Base-by-base conservation (phyloP, 75 land plant species). In the Picea sitchensis region DNA sequence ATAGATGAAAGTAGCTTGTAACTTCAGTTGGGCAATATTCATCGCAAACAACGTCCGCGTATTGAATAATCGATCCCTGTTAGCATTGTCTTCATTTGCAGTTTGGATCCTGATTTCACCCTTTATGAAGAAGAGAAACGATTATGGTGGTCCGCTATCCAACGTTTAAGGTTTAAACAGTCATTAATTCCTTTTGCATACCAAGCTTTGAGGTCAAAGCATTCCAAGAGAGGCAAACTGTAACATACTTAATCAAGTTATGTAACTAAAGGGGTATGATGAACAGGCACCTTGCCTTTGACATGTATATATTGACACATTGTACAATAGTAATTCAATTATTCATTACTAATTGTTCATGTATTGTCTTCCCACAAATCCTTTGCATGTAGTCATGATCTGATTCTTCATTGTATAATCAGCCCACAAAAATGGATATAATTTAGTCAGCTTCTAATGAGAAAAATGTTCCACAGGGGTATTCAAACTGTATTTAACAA, bases 81-180 rank as follows among this genome's bases (percentile, higher is more conserved):
- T 71, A 47, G 23, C 20, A 71, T 41, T n/a, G 54, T 44, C 2
- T 34, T 67, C 3, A 12, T 71, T 21, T 71, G 56, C n/a, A 71
- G 74, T 71, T 47, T 71, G 74, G 74, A 71, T 71, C 51, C 56
- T 41, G 74, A 71, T 71, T 47, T 71, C 54, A 44, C 56, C 74
- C 0, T 71, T 44, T 71, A 21, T 71, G 44, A 3, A 44, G 5
- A 34, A 32, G 38, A 15, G 69, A 11, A 65, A 65, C 74, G n/a
- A 71, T n/a, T 36, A 44, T n/a, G 26, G 26, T 26, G 26, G 26
- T 26, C 44, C 54, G 7, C 51, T 20, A 44, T 20, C 21, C 74
- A 71, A 44, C 44, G 77, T 56, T 26, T 76, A 51, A 31, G 11
- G 77, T 31, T 26, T 76, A 51, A 31, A 32, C 8, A 1, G 44